phyloP scores from a whole-genome alignment of 1,284 basidiomycete species.

The Wallemia mellicola region DNA sequence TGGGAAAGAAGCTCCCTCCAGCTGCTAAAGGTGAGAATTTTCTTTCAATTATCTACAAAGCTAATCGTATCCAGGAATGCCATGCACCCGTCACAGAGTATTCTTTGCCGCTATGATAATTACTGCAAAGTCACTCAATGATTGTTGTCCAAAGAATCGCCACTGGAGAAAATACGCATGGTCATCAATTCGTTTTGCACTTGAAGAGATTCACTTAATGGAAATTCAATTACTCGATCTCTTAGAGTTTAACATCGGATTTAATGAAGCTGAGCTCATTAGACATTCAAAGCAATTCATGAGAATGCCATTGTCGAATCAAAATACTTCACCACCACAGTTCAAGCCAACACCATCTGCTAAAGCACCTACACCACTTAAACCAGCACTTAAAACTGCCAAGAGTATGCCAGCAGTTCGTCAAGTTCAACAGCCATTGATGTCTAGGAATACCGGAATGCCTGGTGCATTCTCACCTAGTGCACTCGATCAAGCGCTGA shows the following conservation, averaged over 20 bases:
- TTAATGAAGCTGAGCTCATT: not conserved
- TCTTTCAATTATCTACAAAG: too few relatives aligned
- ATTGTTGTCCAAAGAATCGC: not conserved
- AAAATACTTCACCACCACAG: not conserved
- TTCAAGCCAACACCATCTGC: not conserved
- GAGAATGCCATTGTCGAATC: not conserved
- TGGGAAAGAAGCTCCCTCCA: not conserved
- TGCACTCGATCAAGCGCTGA: not conserved
- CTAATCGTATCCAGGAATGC: not conserved
- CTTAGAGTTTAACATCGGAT: slow-evolving; percentile 24
- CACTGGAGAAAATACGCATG: not conserved
- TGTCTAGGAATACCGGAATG: not conserved
- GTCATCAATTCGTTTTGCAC: not conserved
- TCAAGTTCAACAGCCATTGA: not conserved
- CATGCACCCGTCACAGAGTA: not conserved
- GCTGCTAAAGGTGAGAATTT: slow-evolving; percentile 1
- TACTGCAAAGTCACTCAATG: not conserved
- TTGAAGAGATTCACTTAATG: slow-evolving; percentile 56
- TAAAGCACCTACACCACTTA: not conserved
- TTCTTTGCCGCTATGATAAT: not conserved
- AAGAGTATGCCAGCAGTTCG: not conserved
- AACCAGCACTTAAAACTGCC: not conserved
- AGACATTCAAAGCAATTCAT: not conserved
- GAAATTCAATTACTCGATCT: slow-evolving; percentile 73
- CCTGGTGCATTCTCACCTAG: not conserved